Base-by-base conservation (phyloP, 768 basidiomycete species). In the Boletales sp. region DNA sequence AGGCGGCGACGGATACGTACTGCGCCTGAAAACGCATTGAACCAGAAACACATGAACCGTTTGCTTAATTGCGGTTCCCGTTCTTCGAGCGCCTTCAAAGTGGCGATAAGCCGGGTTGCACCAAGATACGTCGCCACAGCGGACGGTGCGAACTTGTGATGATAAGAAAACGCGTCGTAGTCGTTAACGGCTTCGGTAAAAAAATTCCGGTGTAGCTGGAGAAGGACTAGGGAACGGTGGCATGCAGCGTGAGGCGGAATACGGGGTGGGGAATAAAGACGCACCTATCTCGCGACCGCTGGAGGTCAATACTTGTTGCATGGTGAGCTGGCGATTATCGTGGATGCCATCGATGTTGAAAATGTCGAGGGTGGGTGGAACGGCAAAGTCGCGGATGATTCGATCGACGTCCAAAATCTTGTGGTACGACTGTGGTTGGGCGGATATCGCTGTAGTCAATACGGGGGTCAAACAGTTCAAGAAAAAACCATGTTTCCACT, bases 11-110 rank as follows among this genome's bases (percentile, higher is more conserved):
- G 14, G 13, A 52, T 38, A 72, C 83, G 67, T 62, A 86, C 86
- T 51, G 82, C 82, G 8, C 83, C 83, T 39, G 86, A 86, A 62
- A 86, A 86, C 17, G 79, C 73, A 59, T 88, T 86, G 51, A 84
- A 83, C 86, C 87, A 90, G 58, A 86, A 81, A 62, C 81, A 78
- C 65, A 85, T 74, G 56, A 86, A 84, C 29, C 87, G 76, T 45
- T 77, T 76, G 53, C 79, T 81, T 43, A 87, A 65, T 55, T 82
- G 78, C 8, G 80, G 77, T 60, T 85, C 79, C 52, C 77, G 73
- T 35, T 76, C 69, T 62, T 78, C 83, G 19, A 87, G 67, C 32
- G 71, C 73, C 53, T 81, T 77, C 15, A 86, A 66, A 2, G 79
- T 74, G 55, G 75, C 74, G 29, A 87, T 80, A 45, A 88, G 68